A percentile compares a stretch with the other conserved stretches of the same genome.
phyloP scores from a whole-genome alignment of 768 basidiomycete species.

The Tephrocybe rancida region DNA sequence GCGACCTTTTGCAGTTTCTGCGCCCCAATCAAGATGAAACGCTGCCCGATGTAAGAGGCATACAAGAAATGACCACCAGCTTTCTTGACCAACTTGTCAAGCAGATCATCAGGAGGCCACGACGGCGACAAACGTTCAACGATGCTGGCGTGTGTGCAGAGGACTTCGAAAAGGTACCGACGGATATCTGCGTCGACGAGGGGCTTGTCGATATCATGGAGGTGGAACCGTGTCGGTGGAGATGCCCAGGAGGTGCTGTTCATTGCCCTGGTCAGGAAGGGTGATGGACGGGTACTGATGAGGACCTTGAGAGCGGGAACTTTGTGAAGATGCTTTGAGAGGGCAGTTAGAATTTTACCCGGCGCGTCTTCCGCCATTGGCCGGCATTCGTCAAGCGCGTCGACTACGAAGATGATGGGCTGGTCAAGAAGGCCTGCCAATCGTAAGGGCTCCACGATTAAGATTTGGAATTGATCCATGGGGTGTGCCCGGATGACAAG shows the following conservation, averaged over 20 bases:
- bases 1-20: conserved; percentile 16
- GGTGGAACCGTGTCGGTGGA: conserved; percentile 8
- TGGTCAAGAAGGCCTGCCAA: conserved; percentile 3
- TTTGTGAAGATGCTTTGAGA: conserved; percentile 13
- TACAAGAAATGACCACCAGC: conserved; percentile 17
- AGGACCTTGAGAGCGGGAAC: conserved; percentile 17
- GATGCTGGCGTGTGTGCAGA: conserved; percentile 14
- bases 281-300: conserved; percentile 17
- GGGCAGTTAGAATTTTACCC: conserved; percentile 11
- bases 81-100: conserved; percentile 16
- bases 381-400: conserved; percentile 24
- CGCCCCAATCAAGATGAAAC: conserved; percentile 12
- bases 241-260: conserved; percentile 1
- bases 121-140: conserved; percentile 16
- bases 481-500: conserved; percentile 1
- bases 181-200: conserved; percentile 15
- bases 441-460: conserved; percentile 16
- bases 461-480: conserved; percentile 12
- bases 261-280: neutral
- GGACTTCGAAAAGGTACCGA: conserved; percentile 14
- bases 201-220: conserved; percentile 12
- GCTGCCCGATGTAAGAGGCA: conserved; percentile 15
- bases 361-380: conserved; percentile 12
- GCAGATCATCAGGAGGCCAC: conserved; percentile 15
- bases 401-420: conserved; percentile 20